Percentiles rank a stretch among this genome's conserved stretches.
Evolutionary conservation across 177 flowering plant genomes (phyloP).

Genomic region (Vitis hybrid): DNA sequence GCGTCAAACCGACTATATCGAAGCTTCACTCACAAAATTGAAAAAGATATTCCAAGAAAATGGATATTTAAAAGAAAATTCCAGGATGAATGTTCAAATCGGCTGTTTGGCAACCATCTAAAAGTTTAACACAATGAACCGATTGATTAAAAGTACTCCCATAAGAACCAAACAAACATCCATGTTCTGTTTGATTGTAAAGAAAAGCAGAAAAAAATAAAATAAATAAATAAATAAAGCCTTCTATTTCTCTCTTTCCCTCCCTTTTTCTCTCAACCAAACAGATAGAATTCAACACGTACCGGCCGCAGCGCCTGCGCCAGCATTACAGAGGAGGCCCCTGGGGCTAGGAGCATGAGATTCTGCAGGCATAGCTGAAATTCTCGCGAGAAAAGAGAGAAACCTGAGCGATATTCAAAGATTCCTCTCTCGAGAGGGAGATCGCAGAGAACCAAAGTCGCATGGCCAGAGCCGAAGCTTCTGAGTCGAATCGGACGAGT

Average conservation of each 20-base stretch:
- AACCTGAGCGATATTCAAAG: constrained; percentile 13
- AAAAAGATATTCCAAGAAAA: background rate
- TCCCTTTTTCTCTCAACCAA: background rate
- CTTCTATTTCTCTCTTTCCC: background rate
- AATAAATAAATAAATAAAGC: background rate
- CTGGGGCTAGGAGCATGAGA: constrained; percentile 54
- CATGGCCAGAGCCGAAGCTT: constrained; percentile 59
- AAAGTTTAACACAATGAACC: no score
- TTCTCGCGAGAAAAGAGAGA: background rate
- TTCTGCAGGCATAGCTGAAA: constrained; percentile 25
- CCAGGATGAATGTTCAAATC: background rate
- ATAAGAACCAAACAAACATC: background rate
- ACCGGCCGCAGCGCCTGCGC: constrained; percentile 99
- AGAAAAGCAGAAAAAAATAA: background rate
- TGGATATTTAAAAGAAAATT: background rate
- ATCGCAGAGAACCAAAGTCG: constrained; percentile 55
- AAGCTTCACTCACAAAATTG: background rate
- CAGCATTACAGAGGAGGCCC: constrained; percentile 84
- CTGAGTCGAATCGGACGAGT: constrained; percentile 1
- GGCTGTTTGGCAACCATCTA: no score
- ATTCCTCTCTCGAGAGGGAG: constrained; percentile 74
- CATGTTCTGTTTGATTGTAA: background rate
- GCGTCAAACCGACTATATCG: background rate
- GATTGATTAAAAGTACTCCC: no score
- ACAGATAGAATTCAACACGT: background rate